Evolutionary conservation across 2,329 filamentous ascomycete species (phyloP).

Genomic region (Oidium heveae): DNA sequence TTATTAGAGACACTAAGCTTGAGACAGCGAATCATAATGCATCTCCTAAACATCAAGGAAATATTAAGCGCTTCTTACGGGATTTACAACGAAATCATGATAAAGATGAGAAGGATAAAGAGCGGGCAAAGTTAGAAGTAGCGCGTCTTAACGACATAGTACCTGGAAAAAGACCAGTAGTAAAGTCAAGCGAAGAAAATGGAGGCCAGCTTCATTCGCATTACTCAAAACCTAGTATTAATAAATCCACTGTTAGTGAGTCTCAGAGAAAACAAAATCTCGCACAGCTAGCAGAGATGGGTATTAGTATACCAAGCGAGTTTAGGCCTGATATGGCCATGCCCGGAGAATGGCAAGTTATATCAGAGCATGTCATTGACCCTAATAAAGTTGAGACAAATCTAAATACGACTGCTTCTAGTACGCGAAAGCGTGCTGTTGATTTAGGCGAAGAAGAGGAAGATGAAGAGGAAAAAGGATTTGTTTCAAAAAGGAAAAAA

Average conservation of each 20-base stretch:
- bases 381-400: conserved; percentile 20
- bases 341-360: conserved; percentile 66
- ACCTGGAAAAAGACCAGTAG: conserved; percentile 15
- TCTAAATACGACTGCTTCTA: conserved; percentile 20
- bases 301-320: conserved; percentile 59
- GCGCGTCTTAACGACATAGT: conserved; percentile 64
- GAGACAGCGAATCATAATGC: conserved; percentile 77
- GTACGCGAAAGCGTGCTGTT: conserved; percentile 34
- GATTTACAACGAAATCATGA: conserved; percentile 73
- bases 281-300: conserved; percentile 68
- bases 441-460: conserved; percentile 20
- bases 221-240: conserved; percentile 3
- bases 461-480: conserved; percentile 25
- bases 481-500: conserved; percentile 12
- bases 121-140: conserved; percentile 61
- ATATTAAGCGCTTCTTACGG: conserved; percentile 69
- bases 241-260: conserved; percentile 18
- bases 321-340: conserved; percentile 62
- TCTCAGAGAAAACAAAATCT: conserved; percentile 61
- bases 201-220: conserved; percentile 7
- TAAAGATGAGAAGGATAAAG: conserved; percentile 54
- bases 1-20: conserved; percentile 76
- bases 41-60: conserved; percentile 61
- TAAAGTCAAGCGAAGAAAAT: conserved; percentile 7
- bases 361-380: conserved; percentile 15